Evolutionary conservation across 495 filamentous ascomycete genomes (phyloP), one percentile per base, ranked within the genome.

Genomic region (Aspergillus steynii): DNA sequence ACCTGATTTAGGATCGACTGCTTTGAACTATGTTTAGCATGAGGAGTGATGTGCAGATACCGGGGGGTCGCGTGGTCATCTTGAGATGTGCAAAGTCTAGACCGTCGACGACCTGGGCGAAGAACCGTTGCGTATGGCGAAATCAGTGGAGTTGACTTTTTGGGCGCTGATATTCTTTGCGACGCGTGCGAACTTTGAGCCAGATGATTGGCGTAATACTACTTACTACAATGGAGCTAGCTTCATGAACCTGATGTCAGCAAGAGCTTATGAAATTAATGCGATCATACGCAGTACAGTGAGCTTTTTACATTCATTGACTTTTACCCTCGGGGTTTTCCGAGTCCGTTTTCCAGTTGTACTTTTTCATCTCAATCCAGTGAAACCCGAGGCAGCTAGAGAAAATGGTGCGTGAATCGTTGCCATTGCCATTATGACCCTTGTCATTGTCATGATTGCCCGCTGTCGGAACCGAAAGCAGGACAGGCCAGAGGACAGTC

Each of bases 1-100:
- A 74, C 77, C 34, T 78, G 58, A 71, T 42, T 10, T 42, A 42
- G 7, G 37, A 42, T 42, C 37, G 37, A 15, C 37, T 42, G 37
- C 37, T 14, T 10, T 42, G 37, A 42, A 14, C 37, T 42, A 42
- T 42, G 9, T 42, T 42, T 42, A 42, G 37, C 37, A 42, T 14
- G 37, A 15, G 9, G 37, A 42, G 37, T 42, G 37, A 42, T 12
- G 9, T 42, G 37, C 37, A 42, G 37, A 12, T 15, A 42, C 20
- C 10, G 37, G 37, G 31, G 37, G 37, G 37, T 42, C 37, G 37
- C 37, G 37, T 42, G 37, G 37, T 15, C 5, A 14, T 12, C 37
- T 42, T 32, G 31, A 32, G 31, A 42, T 42, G 37, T 10, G 31
- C 37, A 42, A 20, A 42, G 9, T 42, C 37, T 42, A 42, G 37